Percentiles rank a stretch among this genome's conserved stretches.
These are phyloP conservation scores for Colletotrichum costaricense DNA, from an alignment of 2,329 filamentous ascomycete species.

Conservation along the genomic window DNA sequence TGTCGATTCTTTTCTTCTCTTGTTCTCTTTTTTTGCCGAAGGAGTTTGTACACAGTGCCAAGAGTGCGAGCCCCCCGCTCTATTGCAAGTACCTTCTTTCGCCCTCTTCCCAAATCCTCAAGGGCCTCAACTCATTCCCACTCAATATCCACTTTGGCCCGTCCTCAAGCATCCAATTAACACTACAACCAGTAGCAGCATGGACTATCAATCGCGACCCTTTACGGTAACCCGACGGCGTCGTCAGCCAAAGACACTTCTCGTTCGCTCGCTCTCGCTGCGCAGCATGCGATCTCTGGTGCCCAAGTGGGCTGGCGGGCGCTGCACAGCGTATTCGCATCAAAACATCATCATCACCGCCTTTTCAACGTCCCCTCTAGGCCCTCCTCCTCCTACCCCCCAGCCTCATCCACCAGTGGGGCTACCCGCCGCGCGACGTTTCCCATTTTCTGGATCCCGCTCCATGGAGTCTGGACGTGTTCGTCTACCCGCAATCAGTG, in stretches of 20 bases:
- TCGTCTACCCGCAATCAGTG: neutral
- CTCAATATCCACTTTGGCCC: constrained; percentile 9
- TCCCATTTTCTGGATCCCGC: neutral
- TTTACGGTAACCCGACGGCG: neutral
- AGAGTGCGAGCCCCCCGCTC: neutral
- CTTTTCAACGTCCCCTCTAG: constrained; percentile 8
- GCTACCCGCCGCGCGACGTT: constrained; percentile 1
- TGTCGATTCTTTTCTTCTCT: neutral
- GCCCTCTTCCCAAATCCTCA: neutral
- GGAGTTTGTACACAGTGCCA: neutral
- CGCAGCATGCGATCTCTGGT: neutral
- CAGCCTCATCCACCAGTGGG: neutral
- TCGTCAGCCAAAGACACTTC: constrained; percentile 2
- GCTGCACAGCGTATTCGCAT: neutral
- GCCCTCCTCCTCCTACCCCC: neutral
- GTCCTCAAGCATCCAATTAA: constrained; percentile 6
- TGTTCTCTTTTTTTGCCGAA: neutral
- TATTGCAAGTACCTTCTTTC: neutral
- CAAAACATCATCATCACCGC: constrained; percentile 19
- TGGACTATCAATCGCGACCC: neutral
- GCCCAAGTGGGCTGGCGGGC: constrained; percentile 8
- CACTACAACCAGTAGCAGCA: neutral
- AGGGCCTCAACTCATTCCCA: neutral
- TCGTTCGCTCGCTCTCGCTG: neutral
- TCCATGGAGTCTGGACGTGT: neutral